Evolutionary conservation across 2,329 filamentous ascomycete genomes (phyloP).

Genomic region (Aspergillus bombycis): DNA sequence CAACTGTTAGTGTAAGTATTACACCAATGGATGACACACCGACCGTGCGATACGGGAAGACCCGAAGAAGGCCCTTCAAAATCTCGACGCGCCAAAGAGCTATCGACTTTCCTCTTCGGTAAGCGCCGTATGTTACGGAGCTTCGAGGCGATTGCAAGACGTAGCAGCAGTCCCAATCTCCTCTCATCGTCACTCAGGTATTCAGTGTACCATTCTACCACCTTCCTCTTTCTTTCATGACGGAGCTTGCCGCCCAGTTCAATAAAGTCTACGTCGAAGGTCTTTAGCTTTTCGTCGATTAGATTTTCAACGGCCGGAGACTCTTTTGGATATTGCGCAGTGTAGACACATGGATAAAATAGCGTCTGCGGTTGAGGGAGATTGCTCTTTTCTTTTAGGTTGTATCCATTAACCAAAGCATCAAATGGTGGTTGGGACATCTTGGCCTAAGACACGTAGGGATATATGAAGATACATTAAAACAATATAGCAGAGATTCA

Average conservation of each 20-base stretch:
- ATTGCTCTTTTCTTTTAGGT: not conserved
- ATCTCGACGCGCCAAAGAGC: not conserved
- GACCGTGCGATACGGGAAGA: not conserved
- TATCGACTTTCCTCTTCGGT: not conserved
- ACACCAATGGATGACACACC: not conserved
- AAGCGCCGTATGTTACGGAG: not conserved
- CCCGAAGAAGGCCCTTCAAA: not conserved
- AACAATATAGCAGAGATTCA: not conserved
- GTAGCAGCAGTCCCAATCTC: not conserved
- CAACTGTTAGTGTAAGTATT: not conserved
- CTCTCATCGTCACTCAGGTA: not conserved
- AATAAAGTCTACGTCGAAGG: not conserved
- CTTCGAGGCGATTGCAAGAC: not conserved
- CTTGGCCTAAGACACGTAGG: not conserved
- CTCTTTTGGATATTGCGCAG: not conserved
- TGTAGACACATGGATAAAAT: not conserved
- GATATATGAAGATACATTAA: not conserved
- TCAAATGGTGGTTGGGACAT: not conserved
- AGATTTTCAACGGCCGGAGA: not conserved
- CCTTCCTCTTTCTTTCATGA: not conserved
- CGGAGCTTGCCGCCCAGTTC: not conserved
- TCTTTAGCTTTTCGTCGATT: not conserved
- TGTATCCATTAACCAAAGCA: not conserved
- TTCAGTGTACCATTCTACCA: not conserved
- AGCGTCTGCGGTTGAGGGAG: not conserved